Base-by-base conservation (phyloP, 2,329 filamentous ascomycete genomes). In the Chaetomiaceae sp. region DNA sequence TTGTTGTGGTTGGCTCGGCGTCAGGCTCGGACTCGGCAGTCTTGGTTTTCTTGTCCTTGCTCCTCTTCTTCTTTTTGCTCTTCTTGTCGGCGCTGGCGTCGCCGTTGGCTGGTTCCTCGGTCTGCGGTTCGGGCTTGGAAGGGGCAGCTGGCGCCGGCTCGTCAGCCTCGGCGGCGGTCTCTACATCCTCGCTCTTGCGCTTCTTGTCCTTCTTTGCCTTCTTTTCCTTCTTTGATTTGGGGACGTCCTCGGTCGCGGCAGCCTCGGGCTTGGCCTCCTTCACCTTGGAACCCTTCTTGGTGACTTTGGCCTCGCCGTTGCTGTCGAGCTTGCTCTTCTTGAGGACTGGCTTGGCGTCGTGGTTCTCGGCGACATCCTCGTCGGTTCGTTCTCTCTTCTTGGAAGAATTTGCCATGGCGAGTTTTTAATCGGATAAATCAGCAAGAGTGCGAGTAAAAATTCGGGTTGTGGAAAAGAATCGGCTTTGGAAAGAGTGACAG, bases 1-100 rank as follows among this genome's bases (percentile, higher is more conserved):
- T 37, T 31, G 14, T 14, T 17, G 25, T 34, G 27, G 25, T 14
- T 17, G 22, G 22, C 33, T 40, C 42, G 14, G 37, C 33, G 7
- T 33, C 7, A 34, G 43, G 5, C 31, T 47, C 46, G 45, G 31
- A 64, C 53, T 63, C 63, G 44, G 73, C 71, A 54, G 70, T 69
- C 51, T 68, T 67, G 42, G 67, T 65, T 54, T 65, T 69, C 34
- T 54, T 55, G 17, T 39, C 53, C 31, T 61, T 56, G 43, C 65
- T 64, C 48, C 68, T 65, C 51, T 69, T 67, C 29, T 63, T 63
- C 45, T 63, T 60, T 50, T 63, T 64, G 47, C 64, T 60, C 53
- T 61, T 65, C 19, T 47, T 34, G 9, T 58, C 61, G 49, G 31
- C 8, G 36, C 56, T 55, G 34, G 50, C 33, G 42, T 54, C 53